Percentiles rank a stretch among this genome's conserved stretches.
phyloP scores from a whole-genome alignment of 305 asterid species.

The Solanum aculeatissimum region DNA sequence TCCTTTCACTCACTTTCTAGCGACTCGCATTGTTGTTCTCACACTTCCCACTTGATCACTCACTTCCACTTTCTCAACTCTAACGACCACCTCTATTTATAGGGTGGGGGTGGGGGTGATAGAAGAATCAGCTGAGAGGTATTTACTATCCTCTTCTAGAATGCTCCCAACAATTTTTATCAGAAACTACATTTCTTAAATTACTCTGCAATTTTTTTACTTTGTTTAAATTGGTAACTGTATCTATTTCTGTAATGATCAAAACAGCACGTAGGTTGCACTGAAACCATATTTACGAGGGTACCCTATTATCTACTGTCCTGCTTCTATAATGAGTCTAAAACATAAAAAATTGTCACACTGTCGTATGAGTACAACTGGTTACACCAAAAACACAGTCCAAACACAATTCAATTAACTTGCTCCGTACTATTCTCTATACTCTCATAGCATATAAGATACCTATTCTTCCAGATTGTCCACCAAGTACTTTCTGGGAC shows the following conservation, averaged over 20 bases:
- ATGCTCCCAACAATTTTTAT: background rate
- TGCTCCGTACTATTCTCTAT: too few relatives aligned
- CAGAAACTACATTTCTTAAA: background rate
- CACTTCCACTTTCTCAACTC: background rate
- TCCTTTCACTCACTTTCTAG: background rate
- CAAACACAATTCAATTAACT: too few relatives aligned
- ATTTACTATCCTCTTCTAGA: background rate
- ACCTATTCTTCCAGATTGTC: background rate
- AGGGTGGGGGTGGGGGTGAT: background rate
- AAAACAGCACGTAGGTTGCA: background rate
- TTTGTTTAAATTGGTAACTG: background rate
- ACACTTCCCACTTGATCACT: background rate
- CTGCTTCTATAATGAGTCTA: background rate
- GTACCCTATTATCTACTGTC: background rate
- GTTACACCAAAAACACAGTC: too few relatives aligned
- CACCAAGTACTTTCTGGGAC: background rate
- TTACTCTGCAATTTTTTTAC: background rate
- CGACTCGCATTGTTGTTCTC: background rate
- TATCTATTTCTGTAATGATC: background rate
- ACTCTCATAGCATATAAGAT: too few relatives aligned
- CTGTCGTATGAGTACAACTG: too few relatives aligned
- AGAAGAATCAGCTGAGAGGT: background rate
- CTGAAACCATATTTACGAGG: background rate
- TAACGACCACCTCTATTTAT: background rate
- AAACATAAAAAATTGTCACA: background rate